These are phyloP conservation scores for Cryphonectria naterciae DNA, from an alignment of 2,329 filamentous ascomycete genomes.

Conservation along the genomic window DNA sequence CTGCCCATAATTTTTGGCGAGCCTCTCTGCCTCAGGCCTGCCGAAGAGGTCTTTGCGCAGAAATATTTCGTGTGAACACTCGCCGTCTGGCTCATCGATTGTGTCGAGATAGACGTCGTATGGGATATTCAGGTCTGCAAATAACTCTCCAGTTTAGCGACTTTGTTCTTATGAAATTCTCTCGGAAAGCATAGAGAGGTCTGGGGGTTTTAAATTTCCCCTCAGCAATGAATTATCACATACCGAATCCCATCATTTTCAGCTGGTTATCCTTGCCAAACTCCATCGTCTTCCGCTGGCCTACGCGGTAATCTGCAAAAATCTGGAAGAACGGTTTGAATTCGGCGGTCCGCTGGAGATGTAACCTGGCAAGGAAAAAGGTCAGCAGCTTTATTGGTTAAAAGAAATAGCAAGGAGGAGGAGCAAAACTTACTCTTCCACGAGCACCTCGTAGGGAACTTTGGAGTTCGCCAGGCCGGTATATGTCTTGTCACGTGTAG, in stretches of 20 bases:
- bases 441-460: not conserved
- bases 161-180: too few relatives aligned
- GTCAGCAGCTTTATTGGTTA: too few relatives aligned
- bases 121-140: not conserved
- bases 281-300: not conserved
- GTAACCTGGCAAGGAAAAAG: not conserved
- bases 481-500: not conserved
- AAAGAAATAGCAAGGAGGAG: not conserved
- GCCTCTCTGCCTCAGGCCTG: not conserved
- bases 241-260: too few relatives aligned
- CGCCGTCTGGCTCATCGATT: not conserved
- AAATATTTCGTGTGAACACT: not conserved
- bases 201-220: too few relatives aligned
- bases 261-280: not conserved
- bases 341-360: not conserved
- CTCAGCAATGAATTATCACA: too few relatives aligned
- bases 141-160: not conserved
- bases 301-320: not conserved
- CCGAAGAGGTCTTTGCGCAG: not conserved
- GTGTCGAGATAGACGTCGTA: conserved; percentile 3
- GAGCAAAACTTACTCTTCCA: not conserved
- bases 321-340: not conserved
- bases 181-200: too few relatives aligned
- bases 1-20: not conserved
- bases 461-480: not conserved